phyloP scores from a whole-genome alignment of 2,329 filamentous ascomycete species.

The Biscogniauxia mediterranea region DNA sequence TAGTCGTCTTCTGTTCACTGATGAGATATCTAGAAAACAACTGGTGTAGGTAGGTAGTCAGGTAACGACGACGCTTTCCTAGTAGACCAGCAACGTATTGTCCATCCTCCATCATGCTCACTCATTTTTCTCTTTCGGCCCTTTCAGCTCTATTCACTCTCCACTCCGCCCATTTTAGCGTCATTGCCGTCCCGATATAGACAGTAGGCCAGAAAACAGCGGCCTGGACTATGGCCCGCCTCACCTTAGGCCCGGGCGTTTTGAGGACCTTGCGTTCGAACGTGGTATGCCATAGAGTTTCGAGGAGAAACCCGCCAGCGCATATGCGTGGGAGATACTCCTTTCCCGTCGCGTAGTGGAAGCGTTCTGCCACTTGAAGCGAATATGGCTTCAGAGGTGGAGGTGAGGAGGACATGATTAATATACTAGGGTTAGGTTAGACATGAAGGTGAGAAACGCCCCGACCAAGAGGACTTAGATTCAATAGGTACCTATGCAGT shows the following conservation, averaged over 20 bases:
- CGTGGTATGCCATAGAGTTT: slow-evolving; percentile 21
- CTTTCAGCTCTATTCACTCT: slow-evolving; percentile 11
- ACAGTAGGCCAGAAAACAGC: slow-evolving; percentile 17
- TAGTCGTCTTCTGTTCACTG: no score
- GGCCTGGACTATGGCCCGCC: slow-evolving; percentile 15
- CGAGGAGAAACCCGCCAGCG: slow-evolving; percentile 16
- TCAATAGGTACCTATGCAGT: no score
- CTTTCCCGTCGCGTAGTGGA: slow-evolving; percentile 22
- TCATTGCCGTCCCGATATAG: slow-evolving; percentile 14
- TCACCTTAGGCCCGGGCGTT: slow-evolving; percentile 13
- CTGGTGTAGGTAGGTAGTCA: no score
- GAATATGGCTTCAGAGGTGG: slow-evolving; percentile 17
- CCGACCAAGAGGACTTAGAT: no score
- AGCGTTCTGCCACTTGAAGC: slow-evolving; percentile 20
- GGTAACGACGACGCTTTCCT: no score
- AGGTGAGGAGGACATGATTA: slow-evolving; percentile 9
- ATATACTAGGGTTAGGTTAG: no score
- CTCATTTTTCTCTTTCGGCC: slow-evolving; percentile 3
- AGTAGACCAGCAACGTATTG: no score
- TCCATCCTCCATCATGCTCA: not conserved
- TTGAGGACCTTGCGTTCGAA: slow-evolving; percentile 21
- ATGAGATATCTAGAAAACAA: not conserved
- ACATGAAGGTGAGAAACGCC: not conserved
- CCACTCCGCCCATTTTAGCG: slow-evolving; percentile 25
- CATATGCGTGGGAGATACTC: slow-evolving; percentile 21